Percentiles rank a stretch among this genome's conserved stretches.
phyloP scores from a whole-genome alignment of 2,329 filamentous ascomycete species.

The Sporothrix pallida region DNA sequence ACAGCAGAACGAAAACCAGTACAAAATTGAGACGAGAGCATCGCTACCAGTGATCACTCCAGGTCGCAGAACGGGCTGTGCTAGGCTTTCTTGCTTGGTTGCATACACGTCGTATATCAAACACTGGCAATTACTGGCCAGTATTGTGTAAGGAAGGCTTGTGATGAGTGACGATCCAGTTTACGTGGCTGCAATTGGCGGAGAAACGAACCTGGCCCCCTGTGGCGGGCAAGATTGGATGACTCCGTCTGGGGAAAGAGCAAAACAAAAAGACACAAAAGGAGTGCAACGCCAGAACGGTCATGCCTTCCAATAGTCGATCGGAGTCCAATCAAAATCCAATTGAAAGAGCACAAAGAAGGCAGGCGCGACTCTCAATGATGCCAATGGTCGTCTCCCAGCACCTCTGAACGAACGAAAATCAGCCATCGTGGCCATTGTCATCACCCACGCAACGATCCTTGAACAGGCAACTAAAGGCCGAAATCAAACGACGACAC shows the following conservation, averaged over 20 bases:
- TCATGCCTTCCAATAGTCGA: not conserved
- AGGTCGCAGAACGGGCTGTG: conserved; percentile 5
- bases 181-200: conserved; percentile 27
- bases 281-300: not conserved
- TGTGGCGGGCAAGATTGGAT: not conserved
- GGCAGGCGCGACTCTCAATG: not conserved
- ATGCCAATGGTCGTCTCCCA: not conserved
- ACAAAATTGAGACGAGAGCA: not conserved
- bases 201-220: conserved; percentile 7
- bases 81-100: not conserved
- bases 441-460: conserved; percentile 1
- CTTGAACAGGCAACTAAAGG: not conserved
- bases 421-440: not conserved
- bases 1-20: not conserved
- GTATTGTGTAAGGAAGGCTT: not conserved
- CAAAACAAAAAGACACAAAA: not conserved
- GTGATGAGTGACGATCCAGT: conserved; percentile 14
- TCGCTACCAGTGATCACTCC: conserved; percentile 2
- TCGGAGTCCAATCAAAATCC: not conserved
- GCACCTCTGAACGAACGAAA: not conserved
- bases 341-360: conserved; percentile 11
- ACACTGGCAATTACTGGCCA: not conserved
- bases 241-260: not conserved
- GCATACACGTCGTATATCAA: too few relatives aligned
- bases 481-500: conserved; percentile 7